Evolutionary conservation across 176 grass and related monocot genomes (phyloP).

Genomic region (Hyparrhenia diplandra): DNA sequence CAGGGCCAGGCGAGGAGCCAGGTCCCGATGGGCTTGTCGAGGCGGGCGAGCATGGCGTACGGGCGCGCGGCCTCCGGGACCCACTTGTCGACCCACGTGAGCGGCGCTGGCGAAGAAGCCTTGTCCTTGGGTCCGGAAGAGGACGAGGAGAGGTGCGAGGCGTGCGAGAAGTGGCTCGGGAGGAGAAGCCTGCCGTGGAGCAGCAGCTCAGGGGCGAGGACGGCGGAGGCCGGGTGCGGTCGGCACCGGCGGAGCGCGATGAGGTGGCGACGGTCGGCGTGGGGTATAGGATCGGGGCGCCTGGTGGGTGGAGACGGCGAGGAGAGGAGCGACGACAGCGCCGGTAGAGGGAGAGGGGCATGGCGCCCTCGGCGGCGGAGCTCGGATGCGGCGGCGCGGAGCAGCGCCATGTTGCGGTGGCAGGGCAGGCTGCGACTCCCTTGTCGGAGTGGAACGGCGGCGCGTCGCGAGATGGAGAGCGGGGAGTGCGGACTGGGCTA

Average conservation of each 20-base stretch:
- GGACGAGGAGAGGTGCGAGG: neutral
- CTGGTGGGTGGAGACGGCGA: neutral
- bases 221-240: neutral
- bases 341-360: neutral
- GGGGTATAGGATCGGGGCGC: neutral
- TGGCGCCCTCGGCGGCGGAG: constrained; percentile 20
- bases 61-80: constrained; percentile 53
- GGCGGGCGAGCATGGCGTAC: constrained; percentile 70
- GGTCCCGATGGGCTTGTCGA: constrained; percentile 80
- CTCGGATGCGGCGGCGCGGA: constrained; percentile 39
- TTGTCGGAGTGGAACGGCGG: too few species aligned
- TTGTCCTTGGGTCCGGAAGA: constrained; percentile 10
- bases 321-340: neutral
- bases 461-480: too few species aligned
- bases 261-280: neutral
- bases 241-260: neutral
- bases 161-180: neutral
- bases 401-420: too few species aligned
- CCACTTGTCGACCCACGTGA: too few species aligned
- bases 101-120: neutral
- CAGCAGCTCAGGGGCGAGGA: neutral
- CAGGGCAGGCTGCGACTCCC: too few species aligned
- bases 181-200: neutral
- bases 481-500: too few species aligned
- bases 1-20: constrained; percentile 85